Conservation (phyloP, 768 basidiomycete genomes). For the Nidula microcarpa region DNA sequence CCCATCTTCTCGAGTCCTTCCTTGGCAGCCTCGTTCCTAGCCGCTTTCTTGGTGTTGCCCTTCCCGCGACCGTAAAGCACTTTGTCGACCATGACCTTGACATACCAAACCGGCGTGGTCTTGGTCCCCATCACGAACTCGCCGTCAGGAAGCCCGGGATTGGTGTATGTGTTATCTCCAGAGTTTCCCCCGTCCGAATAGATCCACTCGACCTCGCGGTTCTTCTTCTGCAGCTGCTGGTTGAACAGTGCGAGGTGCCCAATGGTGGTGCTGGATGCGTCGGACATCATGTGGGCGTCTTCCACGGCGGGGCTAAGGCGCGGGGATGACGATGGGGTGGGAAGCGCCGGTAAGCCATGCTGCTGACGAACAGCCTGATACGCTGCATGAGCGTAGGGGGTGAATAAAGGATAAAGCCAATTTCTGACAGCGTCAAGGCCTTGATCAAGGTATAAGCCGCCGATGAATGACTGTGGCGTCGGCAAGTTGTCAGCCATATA, state of each 20-base stretch:
- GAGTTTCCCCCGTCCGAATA: slow-evolving; percentile 40
- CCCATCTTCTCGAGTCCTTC: slow-evolving; percentile 61
- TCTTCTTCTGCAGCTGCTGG: slow-evolving; percentile 62
- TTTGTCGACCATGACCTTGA: slow-evolving; percentile 60
- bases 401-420: slow-evolving; percentile 65
- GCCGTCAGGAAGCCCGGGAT: slow-evolving; percentile 13
- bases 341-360: slow-evolving; percentile 56
- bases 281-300: slow-evolving; percentile 11
- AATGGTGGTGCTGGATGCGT: slow-evolving; percentile 21
- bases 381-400: slow-evolving; percentile 58
- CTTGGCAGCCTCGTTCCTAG: slow-evolving; percentile 81
- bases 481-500: not conserved
- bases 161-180: slow-evolving; percentile 10
- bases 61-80: slow-evolving; percentile 56
- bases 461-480: slow-evolving; percentile 63
- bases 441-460: slow-evolving; percentile 72
- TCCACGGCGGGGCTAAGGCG: slow-evolving; percentile 5
- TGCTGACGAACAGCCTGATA: slow-evolving; percentile 64
- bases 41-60: slow-evolving; percentile 76
- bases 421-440: slow-evolving; percentile 50
- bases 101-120: slow-evolving; percentile 78
- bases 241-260: slow-evolving; percentile 83
- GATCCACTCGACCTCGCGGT: slow-evolving; percentile 65
- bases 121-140: slow-evolving; percentile 38
- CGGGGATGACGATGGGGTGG: slow-evolving; percentile 15